Conservation (phyloP, 192 early-diverging fungal species). For the Gamsiella multidivaricata region DNA sequence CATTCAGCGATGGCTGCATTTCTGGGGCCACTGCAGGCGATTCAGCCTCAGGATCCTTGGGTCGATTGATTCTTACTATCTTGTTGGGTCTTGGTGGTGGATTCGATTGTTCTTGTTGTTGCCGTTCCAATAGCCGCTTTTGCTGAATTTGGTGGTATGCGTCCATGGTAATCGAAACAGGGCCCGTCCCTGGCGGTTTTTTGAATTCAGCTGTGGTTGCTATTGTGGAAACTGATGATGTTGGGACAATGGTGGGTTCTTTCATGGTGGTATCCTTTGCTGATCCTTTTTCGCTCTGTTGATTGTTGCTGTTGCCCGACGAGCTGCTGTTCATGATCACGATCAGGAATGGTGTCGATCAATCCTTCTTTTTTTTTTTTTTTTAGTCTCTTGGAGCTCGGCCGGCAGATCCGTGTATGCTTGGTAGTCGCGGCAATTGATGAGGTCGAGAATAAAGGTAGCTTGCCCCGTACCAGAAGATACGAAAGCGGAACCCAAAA, state of each 20-base stretch:
- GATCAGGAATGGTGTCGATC: not conserved
- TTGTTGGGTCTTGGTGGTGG: not conserved
- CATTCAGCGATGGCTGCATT: conserved; percentile 6
- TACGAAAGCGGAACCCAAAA: not conserved
- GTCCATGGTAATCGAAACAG: conserved; percentile 41
- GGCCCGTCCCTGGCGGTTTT: conserved; percentile 42
- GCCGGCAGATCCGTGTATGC: too few species aligned
- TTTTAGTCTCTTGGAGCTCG: too few species aligned
- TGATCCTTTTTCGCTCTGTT: conserved; percentile 1
- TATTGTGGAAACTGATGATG: not conserved
- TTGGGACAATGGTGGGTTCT: not conserved
- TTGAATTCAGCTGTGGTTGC: not conserved
- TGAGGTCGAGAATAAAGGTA: not conserved
- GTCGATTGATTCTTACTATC: not conserved
- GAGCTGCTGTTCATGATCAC: not conserved
- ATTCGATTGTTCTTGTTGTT: conserved; percentile 14
- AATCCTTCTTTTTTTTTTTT: too few species aligned
- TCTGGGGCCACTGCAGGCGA: not conserved
- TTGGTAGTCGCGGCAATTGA: too few species aligned
- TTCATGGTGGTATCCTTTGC: conserved; percentile 15
- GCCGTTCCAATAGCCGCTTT: conserved; percentile 38
- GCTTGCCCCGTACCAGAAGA: not conserved
- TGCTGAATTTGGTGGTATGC: conserved; percentile 43
- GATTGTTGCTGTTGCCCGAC: not conserved
- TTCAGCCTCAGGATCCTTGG: not conserved